Evolutionary conservation across 495 filamentous ascomycete species (phyloP).

Genomic region (Massariosphaeria phaeospora): DNA sequence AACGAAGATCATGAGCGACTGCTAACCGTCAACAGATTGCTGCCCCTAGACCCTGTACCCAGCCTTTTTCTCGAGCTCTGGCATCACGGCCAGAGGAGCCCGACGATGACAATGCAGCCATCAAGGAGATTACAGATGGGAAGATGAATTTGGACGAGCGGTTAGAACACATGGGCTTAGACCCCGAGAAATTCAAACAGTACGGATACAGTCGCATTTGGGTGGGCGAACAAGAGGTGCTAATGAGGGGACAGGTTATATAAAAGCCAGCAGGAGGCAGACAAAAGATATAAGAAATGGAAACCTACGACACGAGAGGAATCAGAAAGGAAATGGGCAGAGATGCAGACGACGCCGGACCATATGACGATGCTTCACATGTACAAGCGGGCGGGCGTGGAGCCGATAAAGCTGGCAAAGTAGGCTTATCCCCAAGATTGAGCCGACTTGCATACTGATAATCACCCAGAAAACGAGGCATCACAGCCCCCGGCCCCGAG

Average conservation of each 20-base stretch:
- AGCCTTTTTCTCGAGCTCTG: constrained; percentile 8
- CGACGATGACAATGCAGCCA: background rate
- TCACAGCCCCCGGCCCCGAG: constrained; percentile 16
- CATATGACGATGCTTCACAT: constrained; percentile 21
- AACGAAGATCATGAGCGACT: background rate
- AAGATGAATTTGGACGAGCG: constrained; percentile 5
- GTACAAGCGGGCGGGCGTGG: constrained; percentile 29
- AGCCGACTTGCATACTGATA: background rate
- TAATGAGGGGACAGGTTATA: constrained; percentile 9
- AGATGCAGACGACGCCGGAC: constrained; percentile 20
- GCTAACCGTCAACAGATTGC: constrained; percentile 14
- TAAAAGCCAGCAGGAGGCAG: constrained; percentile 4
- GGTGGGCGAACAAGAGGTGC: background rate
- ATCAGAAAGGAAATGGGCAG: constrained; percentile 12
- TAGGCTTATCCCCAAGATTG: constrained; percentile 4
- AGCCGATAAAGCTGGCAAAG: constrained; percentile 28
- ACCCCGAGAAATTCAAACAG: constrained; percentile 9
- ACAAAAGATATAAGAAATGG: background rate
- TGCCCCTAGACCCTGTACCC: constrained; percentile 1
- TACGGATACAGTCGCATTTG: background rate
- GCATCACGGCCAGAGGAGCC: background rate
- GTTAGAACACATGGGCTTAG: constrained; percentile 13
- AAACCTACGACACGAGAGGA: constrained; percentile 17
- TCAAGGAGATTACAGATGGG: background rate
- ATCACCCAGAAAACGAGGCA: constrained; percentile 20